Base-by-base conservation (phyloP, 352 stramenopile species). In the Phytophthora pistaciae region DNA sequence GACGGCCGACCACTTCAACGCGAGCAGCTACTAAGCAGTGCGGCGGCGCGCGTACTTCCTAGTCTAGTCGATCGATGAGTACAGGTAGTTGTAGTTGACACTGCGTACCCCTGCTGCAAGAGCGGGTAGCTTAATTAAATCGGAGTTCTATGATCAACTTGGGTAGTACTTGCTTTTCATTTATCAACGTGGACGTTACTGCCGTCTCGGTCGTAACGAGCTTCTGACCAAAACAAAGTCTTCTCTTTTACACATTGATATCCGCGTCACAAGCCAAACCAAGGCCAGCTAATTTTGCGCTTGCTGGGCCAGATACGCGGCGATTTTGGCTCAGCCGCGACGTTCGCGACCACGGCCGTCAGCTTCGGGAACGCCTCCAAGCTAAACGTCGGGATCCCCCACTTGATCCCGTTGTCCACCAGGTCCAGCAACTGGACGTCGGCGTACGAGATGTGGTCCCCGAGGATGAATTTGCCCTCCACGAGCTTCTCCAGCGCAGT, bases 391-490 rank as follows among this genome's bases (percentile, higher is more conserved):
- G 42, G 42, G 42, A 50, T 50, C 42, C 6, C 42, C 42, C 42
- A 50, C 18, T 50, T 50, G 18, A 50, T 50, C 18, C 42, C 42
- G 42, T 50, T 50, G 18, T 50, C 42, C 42, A 50, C 42, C 42
- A 50, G 16, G 42, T 14, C 42, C 42, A 50, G 18, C 42, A 50
- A 50, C 16, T 50, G 42, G 6, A 50, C 16, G 42, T 50, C 42
- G 42, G 60, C 1, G 70, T 54, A 20, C 54, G 76, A 77, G 16
- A 74, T 9, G 48, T 77, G 75, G 38, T 90, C 83, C n/a, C 84
- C 85, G 3, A 80, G 64, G 57, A 93, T 79, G 58, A 86, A 92
- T 55, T 75, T 78, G 21, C 82, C 83, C 25, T 69, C 27, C 18
- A 92, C 72, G 16, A 80, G 52, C 29, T 64, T 74, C 70, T 92